phyloP scores from a whole-genome alignment of 352 stramenopile genomes.

The Globisporangium heterothallicum region DNA sequence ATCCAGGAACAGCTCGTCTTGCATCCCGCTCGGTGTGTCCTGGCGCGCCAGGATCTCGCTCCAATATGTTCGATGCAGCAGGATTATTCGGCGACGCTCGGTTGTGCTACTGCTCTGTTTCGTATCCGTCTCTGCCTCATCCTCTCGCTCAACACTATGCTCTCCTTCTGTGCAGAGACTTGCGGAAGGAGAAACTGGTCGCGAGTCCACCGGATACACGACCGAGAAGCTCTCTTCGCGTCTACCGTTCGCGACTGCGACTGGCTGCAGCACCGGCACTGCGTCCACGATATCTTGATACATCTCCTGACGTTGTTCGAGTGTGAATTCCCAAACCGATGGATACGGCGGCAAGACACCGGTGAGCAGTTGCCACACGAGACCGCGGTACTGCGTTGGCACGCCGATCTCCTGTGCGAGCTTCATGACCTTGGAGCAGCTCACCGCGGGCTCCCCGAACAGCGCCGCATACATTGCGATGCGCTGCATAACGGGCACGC shows the following conservation, averaged over 20 bases:
- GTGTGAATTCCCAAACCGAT: conserved; percentile 55
- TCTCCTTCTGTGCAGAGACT: not conserved
- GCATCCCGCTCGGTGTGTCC: conserved; percentile 31
- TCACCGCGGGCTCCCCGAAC: conserved; percentile 48
- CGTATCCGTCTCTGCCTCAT: not conserved
- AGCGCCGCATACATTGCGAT: conserved; percentile 72
- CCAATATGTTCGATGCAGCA: conserved; percentile 45
- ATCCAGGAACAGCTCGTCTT: conserved; percentile 30
- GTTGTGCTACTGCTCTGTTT: not conserved
- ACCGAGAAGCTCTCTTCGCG: not conserved
- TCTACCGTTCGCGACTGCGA: not conserved
- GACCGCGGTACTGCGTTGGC: conserved; percentile 37
- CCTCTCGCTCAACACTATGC: not conserved
- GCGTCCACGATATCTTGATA: conserved; percentile 59
- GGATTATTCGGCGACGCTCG: conserved; percentile 18
- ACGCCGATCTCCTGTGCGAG: conserved; percentile 73
- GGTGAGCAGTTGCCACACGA: conserved; percentile 56
- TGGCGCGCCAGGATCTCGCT: conserved; percentile 21
- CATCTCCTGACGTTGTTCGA: conserved; percentile 48
- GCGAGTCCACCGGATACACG: not conserved
- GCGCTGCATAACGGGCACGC: conserved; percentile 77
- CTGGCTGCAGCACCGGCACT: conserved; percentile 34
- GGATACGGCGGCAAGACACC: conserved; percentile 52
- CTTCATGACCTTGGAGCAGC: conserved; percentile 62
- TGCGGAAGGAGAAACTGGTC: not conserved